Base-by-base conservation (phyloP, 1,284 basidiomycete species). In the Ceratobasidium sp. region DNA sequence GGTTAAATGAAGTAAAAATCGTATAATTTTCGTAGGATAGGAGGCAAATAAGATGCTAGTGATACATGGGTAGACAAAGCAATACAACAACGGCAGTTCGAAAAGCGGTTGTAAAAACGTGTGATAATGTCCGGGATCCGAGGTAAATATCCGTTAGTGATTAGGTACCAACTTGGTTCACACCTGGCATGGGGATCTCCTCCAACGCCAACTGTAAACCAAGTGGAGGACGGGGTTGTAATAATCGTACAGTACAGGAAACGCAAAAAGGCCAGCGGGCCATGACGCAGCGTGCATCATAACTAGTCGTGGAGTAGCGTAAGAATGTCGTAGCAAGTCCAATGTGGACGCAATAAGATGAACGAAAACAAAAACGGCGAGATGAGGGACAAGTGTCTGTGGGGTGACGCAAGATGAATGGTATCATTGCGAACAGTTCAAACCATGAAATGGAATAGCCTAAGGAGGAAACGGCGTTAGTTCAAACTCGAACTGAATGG, bases 391-490 rank as follows among this genome's bases (percentile, higher is more conserved):
- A 29, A 44, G 16, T 23, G 23, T 44, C 16, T 19, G 16, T 58
- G 56, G n/a, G 46, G 57, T 49, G 44, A 33, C 27, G 36, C 4
- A 36, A 36, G 33, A 36, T 36, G 33, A 36, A 36, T 36, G 58
- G 46, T 60, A 60, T 49, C 25, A 29, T 29, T 30, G 29, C 6
- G 33, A 25, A 29, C 1, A 21, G 14, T 16, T 27, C 42, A 64
- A 29, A 53, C 33, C 47, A 52, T 64, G 42, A 64, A 64, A 21
- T 64, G 59, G 33, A 64, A 64, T 19, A 64, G 42, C 49, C 59
- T 64, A 36, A 36, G n/a, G n/a, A 36, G 33, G 39, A 49, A 41
- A 46, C 1, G 52, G 13, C 16, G 47, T 64, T 44, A 64, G 36
- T 29, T 25, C 29, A n/a, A 16, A 29, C 11, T 11, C 25, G 14